Conservation (phyloP, 768 basidiomycete genomes). For the Mrakia blollopis region DNA sequence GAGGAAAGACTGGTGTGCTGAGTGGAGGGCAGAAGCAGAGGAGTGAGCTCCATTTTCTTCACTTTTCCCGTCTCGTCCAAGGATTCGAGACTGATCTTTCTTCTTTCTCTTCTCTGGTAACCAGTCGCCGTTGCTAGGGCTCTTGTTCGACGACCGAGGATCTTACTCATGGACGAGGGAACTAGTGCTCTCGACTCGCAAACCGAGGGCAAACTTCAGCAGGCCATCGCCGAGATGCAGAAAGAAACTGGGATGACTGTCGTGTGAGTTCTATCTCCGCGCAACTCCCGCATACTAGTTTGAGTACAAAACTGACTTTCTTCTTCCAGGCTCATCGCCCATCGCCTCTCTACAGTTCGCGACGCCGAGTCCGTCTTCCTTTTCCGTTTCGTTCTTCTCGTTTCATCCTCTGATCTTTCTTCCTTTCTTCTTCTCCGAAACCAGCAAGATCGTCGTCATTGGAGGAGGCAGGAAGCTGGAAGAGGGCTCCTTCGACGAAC, state of each 20-base stretch:
- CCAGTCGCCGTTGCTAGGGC: conserved; percentile 34
- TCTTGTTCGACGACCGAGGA: conserved; percentile 28
- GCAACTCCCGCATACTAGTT: too few relatives aligned
- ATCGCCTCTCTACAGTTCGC: conserved; percentile 31
- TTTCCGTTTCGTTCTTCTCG: neutral
- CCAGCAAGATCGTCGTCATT: conserved; percentile 39
- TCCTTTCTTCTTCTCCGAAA: neutral
- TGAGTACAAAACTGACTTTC: too few relatives aligned
- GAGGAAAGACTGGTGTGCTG: conserved; percentile 40
- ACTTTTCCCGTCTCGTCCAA: too few relatives aligned
- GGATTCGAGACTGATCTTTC: neutral
- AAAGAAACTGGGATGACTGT: conserved; percentile 31
- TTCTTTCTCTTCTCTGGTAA: neutral
- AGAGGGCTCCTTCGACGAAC: conserved; percentile 39
- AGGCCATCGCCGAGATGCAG: conserved; percentile 28
- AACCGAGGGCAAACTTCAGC: conserved; percentile 29
- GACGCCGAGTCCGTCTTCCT: conserved; percentile 31
- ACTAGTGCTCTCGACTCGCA: conserved; percentile 33
- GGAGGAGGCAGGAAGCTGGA: conserved; percentile 35
- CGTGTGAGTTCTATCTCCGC: neutral
- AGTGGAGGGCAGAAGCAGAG: conserved; percentile 41
- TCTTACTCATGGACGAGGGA: conserved; percentile 33
- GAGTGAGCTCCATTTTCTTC: neutral
- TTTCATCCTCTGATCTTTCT: neutral
- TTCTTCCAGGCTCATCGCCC: conserved; percentile 21